A percentile compares a stretch with the other conserved stretches of the same genome.
These are phyloP conservation scores for Sodiomyces alkalinus DNA, from an alignment of 2,329 filamentous ascomycete genomes.

Conservation along the genomic window DNA sequence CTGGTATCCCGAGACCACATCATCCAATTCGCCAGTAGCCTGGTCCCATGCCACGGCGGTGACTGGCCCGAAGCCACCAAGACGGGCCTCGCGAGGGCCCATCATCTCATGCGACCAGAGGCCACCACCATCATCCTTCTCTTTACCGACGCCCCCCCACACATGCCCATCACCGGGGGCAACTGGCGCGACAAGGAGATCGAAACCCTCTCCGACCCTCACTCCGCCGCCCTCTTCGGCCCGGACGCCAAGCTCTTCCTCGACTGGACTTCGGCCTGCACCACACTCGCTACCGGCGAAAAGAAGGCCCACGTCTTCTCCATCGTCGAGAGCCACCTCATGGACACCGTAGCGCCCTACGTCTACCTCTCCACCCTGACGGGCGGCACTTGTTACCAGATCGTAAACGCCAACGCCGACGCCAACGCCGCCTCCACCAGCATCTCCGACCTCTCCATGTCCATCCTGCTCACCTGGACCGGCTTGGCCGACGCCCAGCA, in stretches of 20 bases:
- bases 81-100: constrained; percentile 29
- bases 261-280: constrained; percentile 27
- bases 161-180: constrained; percentile 17
- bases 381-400: constrained; percentile 21
- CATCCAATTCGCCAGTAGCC: constrained; percentile 17
- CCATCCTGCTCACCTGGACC: constrained; percentile 28
- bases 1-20: constrained; percentile 16
- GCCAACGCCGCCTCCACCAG: constrained; percentile 2
- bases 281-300: constrained; percentile 16
- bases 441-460: constrained; percentile 25
- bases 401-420: too few relatives aligned
- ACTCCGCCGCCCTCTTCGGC: constrained; percentile 12
- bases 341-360: constrained; percentile 17
- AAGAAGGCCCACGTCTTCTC: constrained; percentile 29
- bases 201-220: constrained; percentile 1
- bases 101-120: constrained; percentile 28
- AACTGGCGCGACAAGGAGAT: constrained; percentile 11
- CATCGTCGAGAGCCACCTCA: constrained; percentile 15
- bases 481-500: constrained; percentile 15
- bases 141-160: constrained; percentile 33
- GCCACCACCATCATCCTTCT: constrained; percentile 32
- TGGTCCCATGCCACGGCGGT: constrained; percentile 18
- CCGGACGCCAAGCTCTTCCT: constrained; percentile 19
- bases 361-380: constrained; percentile 26
- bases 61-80: constrained; percentile 33